Evolutionary conservation across 331 rosid genomes (phyloP).

Genomic region (Rosa hybrid): DNA sequence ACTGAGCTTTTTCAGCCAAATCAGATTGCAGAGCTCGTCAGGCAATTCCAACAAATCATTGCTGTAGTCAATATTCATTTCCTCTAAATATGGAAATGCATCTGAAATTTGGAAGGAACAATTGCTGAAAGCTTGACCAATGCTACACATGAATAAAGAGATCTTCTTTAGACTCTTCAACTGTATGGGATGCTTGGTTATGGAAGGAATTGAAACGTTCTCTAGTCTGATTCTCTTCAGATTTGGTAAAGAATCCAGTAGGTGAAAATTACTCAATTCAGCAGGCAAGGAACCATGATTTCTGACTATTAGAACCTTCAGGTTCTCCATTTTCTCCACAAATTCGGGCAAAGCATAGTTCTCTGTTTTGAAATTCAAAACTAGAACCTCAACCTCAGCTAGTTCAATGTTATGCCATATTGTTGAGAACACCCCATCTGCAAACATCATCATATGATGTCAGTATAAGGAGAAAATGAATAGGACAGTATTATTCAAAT

Average conservation of each 20-base stretch:
- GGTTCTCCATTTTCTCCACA: conserved; percentile 40
- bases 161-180: too few species aligned
- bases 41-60: too few species aligned
- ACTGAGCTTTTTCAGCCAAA: too few species aligned
- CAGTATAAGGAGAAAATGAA: background rate
- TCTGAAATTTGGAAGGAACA: too few species aligned
- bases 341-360: conserved; percentile 47
- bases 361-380: conserved; percentile 43
- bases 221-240: too few species aligned
- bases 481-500: background rate
- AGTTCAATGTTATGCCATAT: conserved; percentile 45
- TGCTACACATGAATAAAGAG: too few species aligned
- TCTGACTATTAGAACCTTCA: conserved; percentile 55
- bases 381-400: conserved; percentile 25
- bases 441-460: conserved; percentile 11
- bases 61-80: too few species aligned
- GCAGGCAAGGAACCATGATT: conserved; percentile 42
- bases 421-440: conserved; percentile 48
- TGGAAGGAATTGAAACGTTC: too few species aligned
- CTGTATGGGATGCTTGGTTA: too few species aligned
- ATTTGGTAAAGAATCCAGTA: background rate
- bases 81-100: too few species aligned
- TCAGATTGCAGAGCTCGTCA: too few species aligned
- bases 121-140: too few species aligned
- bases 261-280: conserved; percentile 29